These are phyloP conservation scores for Phytophthora melonis DNA, from an alignment of 352 stramenopile genomes.

Conservation along the genomic window DNA sequence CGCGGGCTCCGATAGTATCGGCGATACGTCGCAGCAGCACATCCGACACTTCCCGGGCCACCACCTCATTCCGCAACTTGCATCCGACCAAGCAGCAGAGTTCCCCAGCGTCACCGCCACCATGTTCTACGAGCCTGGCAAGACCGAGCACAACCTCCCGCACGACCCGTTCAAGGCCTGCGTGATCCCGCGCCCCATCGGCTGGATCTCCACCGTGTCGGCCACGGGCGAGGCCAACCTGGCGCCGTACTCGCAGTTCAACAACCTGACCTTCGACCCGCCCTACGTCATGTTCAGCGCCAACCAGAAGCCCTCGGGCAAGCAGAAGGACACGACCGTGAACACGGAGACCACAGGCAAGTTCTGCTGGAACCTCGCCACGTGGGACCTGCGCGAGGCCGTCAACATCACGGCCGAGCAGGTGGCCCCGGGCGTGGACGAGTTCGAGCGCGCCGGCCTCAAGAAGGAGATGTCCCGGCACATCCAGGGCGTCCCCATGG, in stretches of 20 bases:
- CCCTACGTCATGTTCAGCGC: slow-evolving; percentile 48
- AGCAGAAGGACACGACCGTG: slow-evolving; percentile 41
- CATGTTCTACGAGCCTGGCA: slow-evolving; percentile 45
- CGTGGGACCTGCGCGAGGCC: slow-evolving; percentile 36
- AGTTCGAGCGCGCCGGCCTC: slow-evolving; percentile 40
- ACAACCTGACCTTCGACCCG: slow-evolving; percentile 44
- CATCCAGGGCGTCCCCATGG: slow-evolving; percentile 41
- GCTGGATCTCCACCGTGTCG: slow-evolving; percentile 44
- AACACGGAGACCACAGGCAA: slow-evolving; percentile 41
- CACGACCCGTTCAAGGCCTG: slow-evolving; percentile 47
- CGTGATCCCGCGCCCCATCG: slow-evolving; percentile 37
- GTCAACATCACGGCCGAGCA: slow-evolving; percentile 44
- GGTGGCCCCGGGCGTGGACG: slow-evolving; percentile 34
- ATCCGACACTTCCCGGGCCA: neutral
- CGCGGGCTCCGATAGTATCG: slow-evolving; percentile 4
- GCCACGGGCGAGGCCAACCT: slow-evolving; percentile 31
- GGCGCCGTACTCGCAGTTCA: slow-evolving; percentile 45
- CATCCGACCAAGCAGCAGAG: slow-evolving; percentile 11
- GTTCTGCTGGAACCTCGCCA: slow-evolving; percentile 43
- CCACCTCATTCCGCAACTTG: slow-evolving; percentile 25
- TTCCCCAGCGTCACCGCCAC: neutral
- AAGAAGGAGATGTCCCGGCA: slow-evolving; percentile 38
- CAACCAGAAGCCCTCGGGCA: slow-evolving; percentile 42
- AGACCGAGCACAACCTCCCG: slow-evolving; percentile 43
- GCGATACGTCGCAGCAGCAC: slow-evolving; percentile 17